Conservation (phyloP, 495 filamentous ascomycete species). For the Tirmania nivea region DNA sequence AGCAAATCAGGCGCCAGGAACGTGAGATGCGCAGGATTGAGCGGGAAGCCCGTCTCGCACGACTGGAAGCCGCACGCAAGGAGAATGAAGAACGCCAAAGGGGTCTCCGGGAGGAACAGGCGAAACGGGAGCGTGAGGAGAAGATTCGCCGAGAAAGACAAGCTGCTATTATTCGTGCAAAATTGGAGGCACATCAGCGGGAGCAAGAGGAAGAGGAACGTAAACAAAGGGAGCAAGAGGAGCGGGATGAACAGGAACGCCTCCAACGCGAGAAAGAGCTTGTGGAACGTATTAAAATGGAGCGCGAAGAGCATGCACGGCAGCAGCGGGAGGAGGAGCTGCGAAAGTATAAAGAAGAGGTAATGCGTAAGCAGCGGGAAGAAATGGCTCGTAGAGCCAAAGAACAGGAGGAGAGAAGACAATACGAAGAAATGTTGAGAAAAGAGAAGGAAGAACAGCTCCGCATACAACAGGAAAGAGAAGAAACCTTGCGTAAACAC, state of each 20-base stretch:
- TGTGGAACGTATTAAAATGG: constrained; percentile 11
- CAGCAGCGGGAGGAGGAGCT: constrained; percentile 24
- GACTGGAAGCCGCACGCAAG: background rate
- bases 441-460: constrained; percentile 16
- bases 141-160: background rate
- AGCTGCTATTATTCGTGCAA: background rate
- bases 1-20: constrained; percentile 20
- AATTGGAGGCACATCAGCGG: background rate
- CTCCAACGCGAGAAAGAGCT: constrained; percentile 31
- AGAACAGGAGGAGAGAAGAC: constrained; percentile 21
- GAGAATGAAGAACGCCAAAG: constrained; percentile 5
- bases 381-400: constrained; percentile 22
- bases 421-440: constrained; percentile 16
- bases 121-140: constrained; percentile 1
- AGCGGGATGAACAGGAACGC: constrained; percentile 39
- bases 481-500: background rate
- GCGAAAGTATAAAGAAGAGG: constrained; percentile 12
- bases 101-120: constrained; percentile 7
- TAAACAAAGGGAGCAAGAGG: constrained; percentile 30
- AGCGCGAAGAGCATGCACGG: constrained; percentile 22
- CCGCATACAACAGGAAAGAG: background rate
- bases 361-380: constrained; percentile 20
- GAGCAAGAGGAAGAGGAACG: constrained; percentile 18
- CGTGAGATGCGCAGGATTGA: constrained; percentile 16
- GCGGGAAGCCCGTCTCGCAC: constrained; percentile 6